Conservation (phyloP, 306 rosid genomes). For the Casuarina cunninghamiana region DNA sequence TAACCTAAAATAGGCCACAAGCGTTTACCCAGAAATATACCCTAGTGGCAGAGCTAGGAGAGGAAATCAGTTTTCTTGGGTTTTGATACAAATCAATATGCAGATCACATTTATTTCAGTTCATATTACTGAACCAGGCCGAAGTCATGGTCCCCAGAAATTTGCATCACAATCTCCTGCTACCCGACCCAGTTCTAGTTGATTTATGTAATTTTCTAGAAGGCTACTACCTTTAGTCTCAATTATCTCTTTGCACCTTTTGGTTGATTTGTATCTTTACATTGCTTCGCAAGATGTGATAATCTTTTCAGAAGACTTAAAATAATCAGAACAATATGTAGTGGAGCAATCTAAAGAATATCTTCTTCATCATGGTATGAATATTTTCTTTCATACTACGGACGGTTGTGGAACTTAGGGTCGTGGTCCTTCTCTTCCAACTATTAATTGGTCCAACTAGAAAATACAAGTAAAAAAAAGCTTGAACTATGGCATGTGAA, state of each 20-base stretch:
- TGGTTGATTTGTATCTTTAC: neutral
- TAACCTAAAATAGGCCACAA: neutral
- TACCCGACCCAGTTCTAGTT: neutral
- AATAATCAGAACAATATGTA: slow-evolving; percentile 3
- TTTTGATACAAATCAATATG: neutral
- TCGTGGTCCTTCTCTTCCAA: slow-evolving; percentile 37
- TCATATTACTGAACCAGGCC: too few species aligned
- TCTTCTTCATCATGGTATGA: slow-evolving; percentile 20
- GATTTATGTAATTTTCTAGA: neutral
- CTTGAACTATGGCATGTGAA: neutral
- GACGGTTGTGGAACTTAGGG: slow-evolving; percentile 10
- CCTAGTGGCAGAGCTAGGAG: neutral
- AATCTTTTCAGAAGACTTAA: slow-evolving; percentile 11
- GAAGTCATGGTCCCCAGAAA: neutral
- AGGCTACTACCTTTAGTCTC: neutral
- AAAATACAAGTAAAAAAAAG: neutral
- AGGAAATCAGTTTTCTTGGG: neutral
- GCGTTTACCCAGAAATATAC: neutral
- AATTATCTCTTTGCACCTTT: neutral
- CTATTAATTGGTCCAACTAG: slow-evolving; percentile 13
- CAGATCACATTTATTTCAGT: neutral
- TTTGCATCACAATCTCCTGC: neutral
- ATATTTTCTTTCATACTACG: slow-evolving; percentile 18
- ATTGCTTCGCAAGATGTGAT: neutral
- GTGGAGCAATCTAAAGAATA: slow-evolving; percentile 1